Conservation (phyloP, 2,329 filamentous ascomycete genomes). For the Diaporthe citrichinensis region DNA sequence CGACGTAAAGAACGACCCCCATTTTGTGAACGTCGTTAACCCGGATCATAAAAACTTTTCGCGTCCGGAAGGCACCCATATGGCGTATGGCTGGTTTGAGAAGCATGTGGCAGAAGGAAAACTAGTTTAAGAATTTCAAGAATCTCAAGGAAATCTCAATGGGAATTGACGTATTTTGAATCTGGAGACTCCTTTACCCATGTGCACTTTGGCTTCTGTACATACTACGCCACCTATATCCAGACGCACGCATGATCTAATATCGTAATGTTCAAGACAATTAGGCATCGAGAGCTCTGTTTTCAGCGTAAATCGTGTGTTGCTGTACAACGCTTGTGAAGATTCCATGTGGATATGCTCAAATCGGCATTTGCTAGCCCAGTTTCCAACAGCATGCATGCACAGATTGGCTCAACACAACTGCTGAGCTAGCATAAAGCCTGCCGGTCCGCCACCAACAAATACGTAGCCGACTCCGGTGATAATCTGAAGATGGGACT, state of each 20-base stretch:
- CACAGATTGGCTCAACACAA: not conserved
- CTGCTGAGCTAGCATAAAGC: too few relatives aligned
- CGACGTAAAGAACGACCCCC: constrained; percentile 8
- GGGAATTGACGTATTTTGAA: not conserved
- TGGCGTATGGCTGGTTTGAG: constrained; percentile 23
- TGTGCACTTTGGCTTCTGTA: not conserved
- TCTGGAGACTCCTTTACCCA: not conserved
- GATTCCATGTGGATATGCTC: not conserved
- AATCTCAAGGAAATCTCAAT: not conserved
- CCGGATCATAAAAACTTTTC: constrained; percentile 17
- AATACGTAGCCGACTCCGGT: not conserved
- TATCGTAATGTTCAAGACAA: not conserved
- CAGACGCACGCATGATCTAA: not conserved
- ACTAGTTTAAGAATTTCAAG: not conserved
- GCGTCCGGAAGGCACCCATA: not conserved
- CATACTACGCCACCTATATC: not conserved
- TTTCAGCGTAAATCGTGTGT: not conserved
- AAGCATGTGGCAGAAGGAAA: constrained; percentile 2
- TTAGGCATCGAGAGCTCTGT: not conserved
- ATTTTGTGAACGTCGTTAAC: constrained; percentile 17
- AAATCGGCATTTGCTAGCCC: not conserved
- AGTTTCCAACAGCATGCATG: not conserved
- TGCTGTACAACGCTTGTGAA: not conserved
- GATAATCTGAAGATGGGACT: not conserved
- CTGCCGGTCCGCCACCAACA: not conserved